Base-by-base conservation (phyloP, 352 stramenopile species). In the Lagenidium giganteum region DNA sequence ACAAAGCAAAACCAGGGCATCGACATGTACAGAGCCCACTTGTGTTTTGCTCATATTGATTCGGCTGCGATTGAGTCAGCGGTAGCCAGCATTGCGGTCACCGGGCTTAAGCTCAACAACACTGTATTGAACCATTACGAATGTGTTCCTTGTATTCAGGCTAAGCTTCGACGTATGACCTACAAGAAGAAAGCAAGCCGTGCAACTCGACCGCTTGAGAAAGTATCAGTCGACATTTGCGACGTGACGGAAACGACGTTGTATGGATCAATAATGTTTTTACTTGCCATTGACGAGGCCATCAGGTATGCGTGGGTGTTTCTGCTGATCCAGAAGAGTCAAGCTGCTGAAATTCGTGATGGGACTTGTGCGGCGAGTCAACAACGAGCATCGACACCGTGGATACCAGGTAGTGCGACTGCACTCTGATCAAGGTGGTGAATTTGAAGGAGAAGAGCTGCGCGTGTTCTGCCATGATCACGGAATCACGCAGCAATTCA, bases 211-310 rank as follows among this genome's bases (percentile, higher is more conserved):
- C 30, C 41, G 8, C 30, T 48, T 6, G 24, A 39, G 13, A 48
- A 40, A n/a, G 7, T 39, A 18, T 32, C 26, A 0, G 30, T 63
- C 6, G 29, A 47, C 12, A 7, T 52, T 14, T 13, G 36, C 6
- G 27, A 28, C 3, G 32, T 44, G 12, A 50, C 31, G 2, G 18
- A 42, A 11, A 26, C 41, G 2, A 21, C 41, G 2, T 8, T 35
- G 5, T 11, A 22, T 18, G 18, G 25, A 5, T 37, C 26, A 11
- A 51, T 12, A 5, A 44, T 51, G 27, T 46, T 56, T n/a, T 24
- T 64, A 39, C 26, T 64, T 3, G 28, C 55, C 16, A 34, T 57
- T 0, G 42, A 54, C 17, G 54, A 64, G 13, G 48, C 54, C 3
- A 64, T 39, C 5, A 30, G 43, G 13, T 58, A 48, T 21, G 51